Conservation (phyloP, 2,329 filamentous ascomycete species). For the Fusarium annulatum region DNA sequence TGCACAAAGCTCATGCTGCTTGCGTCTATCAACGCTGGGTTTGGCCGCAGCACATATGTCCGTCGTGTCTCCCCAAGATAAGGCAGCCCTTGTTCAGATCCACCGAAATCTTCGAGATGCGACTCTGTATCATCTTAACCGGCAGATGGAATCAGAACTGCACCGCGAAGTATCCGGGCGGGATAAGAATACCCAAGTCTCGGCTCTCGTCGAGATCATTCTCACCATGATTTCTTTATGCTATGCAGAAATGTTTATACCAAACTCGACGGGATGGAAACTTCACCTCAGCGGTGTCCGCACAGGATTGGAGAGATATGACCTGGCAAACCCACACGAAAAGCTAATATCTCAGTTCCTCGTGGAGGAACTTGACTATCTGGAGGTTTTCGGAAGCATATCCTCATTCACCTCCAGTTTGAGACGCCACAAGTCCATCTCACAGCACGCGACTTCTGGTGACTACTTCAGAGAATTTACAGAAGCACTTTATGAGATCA, state of each 20-base stretch:
- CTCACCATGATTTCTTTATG: neutral
- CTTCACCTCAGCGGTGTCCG: neutral
- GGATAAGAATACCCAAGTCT: neutral
- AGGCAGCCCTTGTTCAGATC: neutral
- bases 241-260: constrained; percentile 3
- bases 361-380: neutral
- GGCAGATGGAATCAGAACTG: neutral
- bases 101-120: neutral
- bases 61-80: neutral
- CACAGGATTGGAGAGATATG: neutral
- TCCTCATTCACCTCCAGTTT: neutral
- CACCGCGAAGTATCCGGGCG: neutral
- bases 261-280: neutral
- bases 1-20: neutral
- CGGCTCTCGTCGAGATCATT: neutral
- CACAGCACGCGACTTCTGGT: neutral
- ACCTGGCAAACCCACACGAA: neutral
- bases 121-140: neutral
- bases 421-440: neutral
- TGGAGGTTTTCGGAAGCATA: neutral
- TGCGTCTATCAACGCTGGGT: neutral
- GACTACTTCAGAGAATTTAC: neutral
- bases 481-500: neutral
- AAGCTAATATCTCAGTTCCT: neutral
- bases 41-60: constrained; percentile 7